A percentile compares a stretch with the other conserved stretches of the same genome.
Evolutionary conservation across 2,329 filamentous ascomycete genomes (phyloP).

Genomic region (Aureobasidium pullulans): DNA sequence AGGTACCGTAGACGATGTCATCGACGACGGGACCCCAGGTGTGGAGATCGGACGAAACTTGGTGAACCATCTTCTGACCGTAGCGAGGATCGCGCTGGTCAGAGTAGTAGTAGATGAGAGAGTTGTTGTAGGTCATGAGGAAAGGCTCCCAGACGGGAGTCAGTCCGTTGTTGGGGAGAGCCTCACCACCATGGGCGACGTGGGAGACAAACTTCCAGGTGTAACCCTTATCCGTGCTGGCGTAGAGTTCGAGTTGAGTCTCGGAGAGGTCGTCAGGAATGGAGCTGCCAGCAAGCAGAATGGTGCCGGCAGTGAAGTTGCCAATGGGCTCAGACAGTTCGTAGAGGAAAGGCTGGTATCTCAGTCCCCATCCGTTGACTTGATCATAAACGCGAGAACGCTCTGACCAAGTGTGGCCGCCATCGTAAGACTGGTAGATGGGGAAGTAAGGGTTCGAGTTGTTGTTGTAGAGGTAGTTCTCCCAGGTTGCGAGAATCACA

Average conservation of each 20-base stretch:
- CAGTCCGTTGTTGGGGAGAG: constrained; percentile 54
- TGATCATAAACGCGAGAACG: constrained; percentile 57
- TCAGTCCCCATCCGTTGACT: constrained; percentile 56
- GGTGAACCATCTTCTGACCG: constrained; percentile 63
- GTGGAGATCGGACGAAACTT: constrained; percentile 51
- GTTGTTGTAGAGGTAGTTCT: constrained; percentile 45
- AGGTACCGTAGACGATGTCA: constrained; percentile 56
- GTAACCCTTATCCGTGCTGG: constrained; percentile 50
- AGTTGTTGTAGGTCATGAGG: constrained; percentile 50
- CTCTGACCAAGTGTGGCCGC: constrained; percentile 52
- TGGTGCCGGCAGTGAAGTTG: constrained; percentile 53
- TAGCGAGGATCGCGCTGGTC: constrained; percentile 59
- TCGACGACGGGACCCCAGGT: constrained; percentile 54
- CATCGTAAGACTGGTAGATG: constrained; percentile 41
- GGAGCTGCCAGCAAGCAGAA: constrained; percentile 55
- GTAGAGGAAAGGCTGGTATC: constrained; percentile 64
- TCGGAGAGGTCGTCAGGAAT: constrained; percentile 52
- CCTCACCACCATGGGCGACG: constrained; percentile 57
- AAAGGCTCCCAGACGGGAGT: constrained; percentile 70
- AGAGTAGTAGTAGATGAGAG: constrained; percentile 61
- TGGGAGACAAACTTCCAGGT: constrained; percentile 63
- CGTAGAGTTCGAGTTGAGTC: constrained; percentile 65
- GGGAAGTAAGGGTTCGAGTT: constrained; percentile 37
- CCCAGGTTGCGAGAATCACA: constrained; percentile 45
- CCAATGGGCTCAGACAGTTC: constrained; percentile 53